A percentile compares a stretch with the other conserved stretches of the same genome.
Evolutionary conservation across 345 rosid species (phyloP).

Genomic region (Hibiscus mutabilis): DNA sequence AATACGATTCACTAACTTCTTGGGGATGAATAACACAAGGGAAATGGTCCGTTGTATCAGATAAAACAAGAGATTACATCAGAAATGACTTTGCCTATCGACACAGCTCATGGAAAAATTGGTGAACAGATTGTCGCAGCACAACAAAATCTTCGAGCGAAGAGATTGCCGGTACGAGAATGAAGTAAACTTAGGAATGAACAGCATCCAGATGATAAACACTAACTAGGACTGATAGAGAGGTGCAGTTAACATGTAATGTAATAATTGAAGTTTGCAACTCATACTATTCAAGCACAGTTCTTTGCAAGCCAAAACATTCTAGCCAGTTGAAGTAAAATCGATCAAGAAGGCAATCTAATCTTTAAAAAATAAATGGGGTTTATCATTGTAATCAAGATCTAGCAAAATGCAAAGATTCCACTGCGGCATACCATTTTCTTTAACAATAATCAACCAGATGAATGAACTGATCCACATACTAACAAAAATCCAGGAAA

Average conservation of each 20-base stretch:
- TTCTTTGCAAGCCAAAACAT: too few relatives aligned
- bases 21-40: not conserved
- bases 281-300: too few relatives aligned
- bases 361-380: not conserved
- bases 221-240: not conserved
- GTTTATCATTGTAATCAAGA: not conserved
- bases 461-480: not conserved
- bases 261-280: too few relatives aligned
- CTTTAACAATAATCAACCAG: not conserved
- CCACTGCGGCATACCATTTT: not conserved
- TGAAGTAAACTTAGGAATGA: not conserved
- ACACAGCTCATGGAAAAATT: not conserved
- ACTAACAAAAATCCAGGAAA: not conserved
- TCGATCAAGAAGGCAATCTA: not conserved
- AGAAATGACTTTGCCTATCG: not conserved
- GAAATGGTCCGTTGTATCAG: too few relatives aligned
- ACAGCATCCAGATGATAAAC: not conserved
- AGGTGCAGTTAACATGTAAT: too few relatives aligned
- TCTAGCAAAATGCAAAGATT: not conserved
- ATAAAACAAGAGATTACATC: not conserved
- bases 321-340: not conserved
- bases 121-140: not conserved
- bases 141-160: not conserved
- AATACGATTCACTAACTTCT: not conserved
- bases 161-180: not conserved